Conservation (phyloP, 1,284 basidiomycete species). For the Wallemia hederae region DNA sequence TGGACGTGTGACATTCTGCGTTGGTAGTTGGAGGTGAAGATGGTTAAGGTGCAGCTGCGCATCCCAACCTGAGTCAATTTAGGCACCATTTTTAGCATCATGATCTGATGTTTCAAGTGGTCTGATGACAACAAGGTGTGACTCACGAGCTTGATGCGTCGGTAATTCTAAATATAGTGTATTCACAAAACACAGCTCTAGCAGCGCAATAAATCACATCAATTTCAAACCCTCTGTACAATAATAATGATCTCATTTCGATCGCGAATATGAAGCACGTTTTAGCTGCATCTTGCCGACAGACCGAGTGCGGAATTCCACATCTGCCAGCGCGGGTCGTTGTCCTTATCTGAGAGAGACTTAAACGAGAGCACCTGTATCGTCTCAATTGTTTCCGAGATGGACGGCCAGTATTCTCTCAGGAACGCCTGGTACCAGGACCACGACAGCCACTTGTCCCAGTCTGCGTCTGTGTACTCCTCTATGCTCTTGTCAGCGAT, state of each 20-base stretch:
- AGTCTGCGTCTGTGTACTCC: not conserved
- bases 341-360: not conserved
- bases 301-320: not conserved
- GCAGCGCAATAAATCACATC: too few species aligned
- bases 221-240: too few species aligned
- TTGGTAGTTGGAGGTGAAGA: not conserved
- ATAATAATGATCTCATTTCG: too few species aligned
- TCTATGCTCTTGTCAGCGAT: not conserved
- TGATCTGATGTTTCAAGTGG: too few species aligned
- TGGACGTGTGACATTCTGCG: not conserved
- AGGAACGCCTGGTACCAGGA: not conserved
- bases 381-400: not conserved
- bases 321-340: not conserved
- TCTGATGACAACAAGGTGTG: too few species aligned
- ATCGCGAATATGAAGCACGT: too few species aligned
- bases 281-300: not conserved
- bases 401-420: not conserved
- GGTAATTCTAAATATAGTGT: too few species aligned
- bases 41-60: too few species aligned
- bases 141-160: too few species aligned
- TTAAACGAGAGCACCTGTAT: not conserved
- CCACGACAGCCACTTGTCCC: not conserved
- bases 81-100: too few species aligned
- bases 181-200: too few species aligned
- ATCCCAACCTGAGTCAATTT: too few species aligned